A percentile compares a stretch with the other conserved stretches of the same genome.
phyloP scores from a whole-genome alignment of 2,329 filamentous ascomycete species.

The Microsporum canis region DNA sequence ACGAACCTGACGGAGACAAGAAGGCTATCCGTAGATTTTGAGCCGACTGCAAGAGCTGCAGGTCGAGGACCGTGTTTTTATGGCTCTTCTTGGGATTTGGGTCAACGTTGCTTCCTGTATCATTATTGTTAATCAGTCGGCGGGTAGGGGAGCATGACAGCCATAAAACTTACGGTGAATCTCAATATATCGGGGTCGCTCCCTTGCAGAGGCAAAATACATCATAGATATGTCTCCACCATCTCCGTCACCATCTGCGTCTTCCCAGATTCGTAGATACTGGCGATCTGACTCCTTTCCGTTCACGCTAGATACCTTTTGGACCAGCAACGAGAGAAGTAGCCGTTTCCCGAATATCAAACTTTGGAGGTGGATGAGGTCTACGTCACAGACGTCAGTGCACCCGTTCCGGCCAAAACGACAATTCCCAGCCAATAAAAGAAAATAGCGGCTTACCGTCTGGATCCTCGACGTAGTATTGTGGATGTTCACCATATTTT shows the following conservation, averaged over 20 bases:
- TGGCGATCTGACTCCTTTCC: constrained; percentile 12
- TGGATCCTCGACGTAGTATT: constrained; percentile 11
- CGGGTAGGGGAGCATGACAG: neutral
- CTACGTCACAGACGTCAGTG: constrained; percentile 1
- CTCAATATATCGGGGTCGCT: constrained; percentile 8
- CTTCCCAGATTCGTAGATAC: constrained; percentile 12
- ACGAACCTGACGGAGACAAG: neutral
- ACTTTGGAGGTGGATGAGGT: constrained; percentile 9
- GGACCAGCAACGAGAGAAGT: constrained; percentile 7
- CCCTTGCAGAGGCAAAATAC: constrained; percentile 7
- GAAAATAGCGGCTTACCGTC: neutral
- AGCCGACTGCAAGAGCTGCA: neutral
- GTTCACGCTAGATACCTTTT: constrained; percentile 10
- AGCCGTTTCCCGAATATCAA: constrained; percentile 12
- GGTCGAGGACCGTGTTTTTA: neutral
- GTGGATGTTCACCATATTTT: constrained; percentile 9
- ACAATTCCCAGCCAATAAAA: neutral
- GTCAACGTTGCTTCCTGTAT: neutral
- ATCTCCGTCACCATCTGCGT: neutral
- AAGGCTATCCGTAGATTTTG: neutral
- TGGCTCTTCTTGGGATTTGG: neutral
- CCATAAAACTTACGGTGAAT: constrained; percentile 8
- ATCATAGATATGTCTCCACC: neutral
- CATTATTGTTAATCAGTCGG: neutral
- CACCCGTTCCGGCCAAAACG: neutral